These are phyloP conservation scores for Scutellaria minor DNA, from an alignment of 257 asterid genomes.

Conservation along the genomic window DNA sequence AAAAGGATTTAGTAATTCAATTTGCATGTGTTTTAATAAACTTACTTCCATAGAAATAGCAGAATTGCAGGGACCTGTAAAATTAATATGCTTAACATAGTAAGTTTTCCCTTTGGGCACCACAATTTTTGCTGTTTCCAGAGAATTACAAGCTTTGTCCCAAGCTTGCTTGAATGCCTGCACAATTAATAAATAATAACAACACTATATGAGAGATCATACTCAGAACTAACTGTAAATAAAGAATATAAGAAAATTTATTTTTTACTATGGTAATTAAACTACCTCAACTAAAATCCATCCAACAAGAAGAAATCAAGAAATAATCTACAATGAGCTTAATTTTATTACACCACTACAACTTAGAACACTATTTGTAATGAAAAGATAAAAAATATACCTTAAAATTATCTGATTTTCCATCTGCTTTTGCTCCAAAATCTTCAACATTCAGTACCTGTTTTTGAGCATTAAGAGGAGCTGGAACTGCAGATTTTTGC, in stretches of 20 bases:
- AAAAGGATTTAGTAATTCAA: too few relatives aligned
- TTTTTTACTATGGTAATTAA: not conserved
- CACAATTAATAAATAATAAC: not conserved
- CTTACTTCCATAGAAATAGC: conserved; percentile 64
- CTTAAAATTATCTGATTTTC: conserved; percentile 61
- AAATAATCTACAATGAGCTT: not conserved
- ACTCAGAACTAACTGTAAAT: too few relatives aligned
- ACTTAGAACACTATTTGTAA: not conserved
- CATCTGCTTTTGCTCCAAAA: conserved; percentile 83
- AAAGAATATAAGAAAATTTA: too few relatives aligned
- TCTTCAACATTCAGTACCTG: conserved; percentile 49
- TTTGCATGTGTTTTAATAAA: not conserved
- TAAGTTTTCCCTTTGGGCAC: conserved; percentile 65
- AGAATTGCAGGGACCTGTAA: conserved; percentile 72
- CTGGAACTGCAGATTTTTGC: conserved; percentile 14
- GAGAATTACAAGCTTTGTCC: conserved; percentile 64
- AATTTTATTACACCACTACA: not conserved
- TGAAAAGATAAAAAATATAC: conserved; percentile 36
- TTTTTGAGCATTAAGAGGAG: not conserved
- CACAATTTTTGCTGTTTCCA: conserved; percentile 42
- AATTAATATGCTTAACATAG: conserved; percentile 61
- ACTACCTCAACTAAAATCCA: conserved; percentile 36
- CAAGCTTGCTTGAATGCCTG: conserved; percentile 86
- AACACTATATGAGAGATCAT: too few relatives aligned
- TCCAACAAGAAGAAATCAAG: conserved; percentile 5